Conservation (phyloP, 2,329 filamentous ascomycete species). For the Aspergillus brasiliensis region DNA sequence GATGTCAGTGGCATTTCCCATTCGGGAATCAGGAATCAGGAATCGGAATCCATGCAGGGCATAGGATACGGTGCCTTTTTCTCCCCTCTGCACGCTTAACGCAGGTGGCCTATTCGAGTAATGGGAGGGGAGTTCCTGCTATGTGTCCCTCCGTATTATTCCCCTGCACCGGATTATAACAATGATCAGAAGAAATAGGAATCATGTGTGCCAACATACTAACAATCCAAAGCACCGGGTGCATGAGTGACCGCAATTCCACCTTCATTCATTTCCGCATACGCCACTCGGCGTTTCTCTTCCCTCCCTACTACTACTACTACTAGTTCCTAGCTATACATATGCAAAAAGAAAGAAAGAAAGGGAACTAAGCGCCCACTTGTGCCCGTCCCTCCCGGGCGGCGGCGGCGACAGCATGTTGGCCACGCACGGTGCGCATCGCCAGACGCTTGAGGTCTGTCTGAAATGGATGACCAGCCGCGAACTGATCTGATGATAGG, state of each 20-base stretch:
- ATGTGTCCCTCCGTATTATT: no score
- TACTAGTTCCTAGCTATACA: no score
- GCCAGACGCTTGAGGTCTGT: not conserved
- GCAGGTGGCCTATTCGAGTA: slow-evolving; percentile 25
- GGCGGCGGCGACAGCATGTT: slow-evolving; percentile 5
- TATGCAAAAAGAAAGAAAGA: not conserved
- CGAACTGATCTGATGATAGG: slow-evolving; percentile 15
- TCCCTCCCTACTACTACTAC: no score
- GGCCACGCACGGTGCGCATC: slow-evolving; percentile 8
- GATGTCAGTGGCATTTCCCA: slow-evolving; percentile 2
- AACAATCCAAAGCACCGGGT: no score
- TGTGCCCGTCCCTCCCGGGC: slow-evolving; percentile 2
- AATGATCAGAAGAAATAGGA: no score
- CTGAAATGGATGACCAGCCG: slow-evolving; percentile 5
- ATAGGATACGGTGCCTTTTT: slow-evolving; percentile 18
- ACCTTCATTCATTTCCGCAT: no score
- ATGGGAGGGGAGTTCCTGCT: slow-evolving; percentile 1
- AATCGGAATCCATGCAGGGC: slow-evolving; percentile 17
- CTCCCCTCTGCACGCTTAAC: slow-evolving; percentile 12
- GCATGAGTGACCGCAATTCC: no score
- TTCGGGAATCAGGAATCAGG: slow-evolving; percentile 3
- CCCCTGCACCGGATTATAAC: no score
- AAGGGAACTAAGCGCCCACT: not conserved
- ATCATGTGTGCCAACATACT: no score
- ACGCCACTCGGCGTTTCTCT: no score